phyloP scores from a whole-genome alignment of 2,329 filamentous ascomycete species.

The Trichoderma polysporum region DNA sequence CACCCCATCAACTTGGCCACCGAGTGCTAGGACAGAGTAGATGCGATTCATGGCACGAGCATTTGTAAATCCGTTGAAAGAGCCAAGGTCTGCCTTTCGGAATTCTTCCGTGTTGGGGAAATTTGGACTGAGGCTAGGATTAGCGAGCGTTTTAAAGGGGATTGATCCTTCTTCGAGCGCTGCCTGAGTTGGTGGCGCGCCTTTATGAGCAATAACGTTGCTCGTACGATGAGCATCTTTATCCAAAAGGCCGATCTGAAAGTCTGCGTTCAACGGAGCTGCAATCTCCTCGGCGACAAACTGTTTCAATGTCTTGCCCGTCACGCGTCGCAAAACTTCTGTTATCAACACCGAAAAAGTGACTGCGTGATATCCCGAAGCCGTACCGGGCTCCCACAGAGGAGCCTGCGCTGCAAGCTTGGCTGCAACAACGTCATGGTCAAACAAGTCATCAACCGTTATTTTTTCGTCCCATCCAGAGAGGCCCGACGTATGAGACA shows the following conservation, averaged over 20 bases:
- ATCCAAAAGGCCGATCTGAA: slow-evolving; percentile 44
- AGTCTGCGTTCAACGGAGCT: slow-evolving; percentile 45
- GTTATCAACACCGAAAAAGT: slow-evolving; percentile 44
- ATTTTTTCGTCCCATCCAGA: slow-evolving; percentile 35
- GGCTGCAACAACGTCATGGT: slow-evolving; percentile 32
- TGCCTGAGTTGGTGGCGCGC: slow-evolving; percentile 28
- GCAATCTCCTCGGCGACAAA: slow-evolving; percentile 42
- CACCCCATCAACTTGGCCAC: slow-evolving; percentile 25
- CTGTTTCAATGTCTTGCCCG: slow-evolving; percentile 42
- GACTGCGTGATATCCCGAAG: slow-evolving; percentile 43
- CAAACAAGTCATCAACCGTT: slow-evolving; percentile 34
- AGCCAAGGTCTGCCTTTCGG: slow-evolving; percentile 42
- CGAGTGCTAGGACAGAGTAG: slow-evolving; percentile 33
- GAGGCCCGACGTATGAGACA: slow-evolving; percentile 42
- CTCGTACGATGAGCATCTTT: slow-evolving; percentile 43
- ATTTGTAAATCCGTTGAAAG: slow-evolving; percentile 47
- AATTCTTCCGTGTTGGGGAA: slow-evolving; percentile 33
- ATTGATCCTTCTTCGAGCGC: neutral
- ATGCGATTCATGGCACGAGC: slow-evolving; percentile 44
- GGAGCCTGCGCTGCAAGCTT: slow-evolving; percentile 42
- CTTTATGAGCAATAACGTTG: slow-evolving; percentile 31
- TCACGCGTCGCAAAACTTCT: slow-evolving; percentile 43
- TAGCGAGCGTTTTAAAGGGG: slow-evolving; percentile 32
- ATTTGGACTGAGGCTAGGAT: slow-evolving; percentile 25
- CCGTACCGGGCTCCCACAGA: slow-evolving; percentile 46